A percentile compares a stretch with the other conserved stretches of the same genome.
These are phyloP conservation scores for Globisporangium ultimum DNA, from an alignment of 352 stramenopile genomes.

Conservation along the genomic window DNA sequence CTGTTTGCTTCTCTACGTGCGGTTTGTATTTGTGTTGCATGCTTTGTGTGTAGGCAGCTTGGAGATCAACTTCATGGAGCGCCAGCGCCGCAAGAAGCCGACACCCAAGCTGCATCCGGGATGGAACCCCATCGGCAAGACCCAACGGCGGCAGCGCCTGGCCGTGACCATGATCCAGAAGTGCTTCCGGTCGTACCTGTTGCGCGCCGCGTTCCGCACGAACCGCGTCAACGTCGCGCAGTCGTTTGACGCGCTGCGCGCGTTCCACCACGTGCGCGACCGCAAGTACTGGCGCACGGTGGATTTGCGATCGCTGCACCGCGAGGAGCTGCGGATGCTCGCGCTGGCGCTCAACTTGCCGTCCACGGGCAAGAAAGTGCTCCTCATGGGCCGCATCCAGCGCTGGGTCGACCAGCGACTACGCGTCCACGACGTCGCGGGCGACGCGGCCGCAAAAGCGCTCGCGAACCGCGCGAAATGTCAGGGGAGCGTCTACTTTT, in stretches of 20 bases:
- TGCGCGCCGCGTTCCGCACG: constrained; percentile 53
- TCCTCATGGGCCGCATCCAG: constrained; percentile 70
- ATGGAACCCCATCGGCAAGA: constrained; percentile 40
- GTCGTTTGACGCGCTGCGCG: constrained; percentile 48
- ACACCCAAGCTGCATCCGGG: constrained; percentile 53
- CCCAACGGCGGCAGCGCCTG: constrained; percentile 30
- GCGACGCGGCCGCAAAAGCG: constrained; percentile 47
- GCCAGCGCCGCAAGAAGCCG: constrained; percentile 23
- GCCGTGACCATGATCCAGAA: constrained; percentile 74
- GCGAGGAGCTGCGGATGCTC: constrained; percentile 58
- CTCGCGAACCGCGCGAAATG: constrained; percentile 54
- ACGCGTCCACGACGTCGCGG: constrained; percentile 49
- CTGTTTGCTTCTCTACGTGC: too few relatives aligned
- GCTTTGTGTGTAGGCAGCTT: too few relatives aligned
- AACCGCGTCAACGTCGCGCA: constrained; percentile 35
- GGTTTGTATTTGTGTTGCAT: too few relatives aligned
- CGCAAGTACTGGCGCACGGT: constrained; percentile 51
- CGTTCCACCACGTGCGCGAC: constrained; percentile 50
- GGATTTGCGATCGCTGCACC: constrained; percentile 53
- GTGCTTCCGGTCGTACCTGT: constrained; percentile 51
- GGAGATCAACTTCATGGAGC: background rate
- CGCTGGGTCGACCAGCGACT: constrained; percentile 73
- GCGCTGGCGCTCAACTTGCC: constrained; percentile 67
- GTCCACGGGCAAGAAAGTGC: constrained; percentile 72
- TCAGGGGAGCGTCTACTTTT: constrained; percentile 73